These are phyloP conservation scores for Vigna hirtella DNA, from an alignment of 306 rosid genomes.

Conservation along the genomic window DNA sequence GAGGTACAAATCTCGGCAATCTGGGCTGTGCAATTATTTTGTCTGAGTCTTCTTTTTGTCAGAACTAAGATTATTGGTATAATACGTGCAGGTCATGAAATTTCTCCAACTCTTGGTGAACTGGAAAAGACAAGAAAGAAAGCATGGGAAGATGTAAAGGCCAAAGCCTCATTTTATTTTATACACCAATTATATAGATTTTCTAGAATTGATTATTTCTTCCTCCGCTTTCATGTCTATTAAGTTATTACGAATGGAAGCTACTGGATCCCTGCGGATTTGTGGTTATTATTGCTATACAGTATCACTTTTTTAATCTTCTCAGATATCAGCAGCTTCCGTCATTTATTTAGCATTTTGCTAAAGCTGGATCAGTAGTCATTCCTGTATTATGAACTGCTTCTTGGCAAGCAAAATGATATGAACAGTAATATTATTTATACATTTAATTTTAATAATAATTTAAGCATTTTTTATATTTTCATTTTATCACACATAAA, in stretches of 20 bases:
- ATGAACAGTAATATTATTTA: not conserved
- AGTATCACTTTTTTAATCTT: not conserved
- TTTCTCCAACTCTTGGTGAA: constrained; percentile 78
- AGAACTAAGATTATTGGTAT: constrained; percentile 1
- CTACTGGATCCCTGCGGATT: constrained; percentile 6
- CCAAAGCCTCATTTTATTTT: constrained; percentile 8
- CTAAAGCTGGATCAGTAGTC: not conserved
- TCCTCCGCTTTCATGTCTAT: not conserved
- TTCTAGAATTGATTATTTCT: constrained; percentile 24
- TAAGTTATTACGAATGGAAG: constrained; percentile 28
- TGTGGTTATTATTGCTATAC: not conserved
- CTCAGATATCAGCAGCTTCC: not conserved
- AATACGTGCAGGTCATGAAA: constrained; percentile 73
- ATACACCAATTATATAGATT: constrained; percentile 2
- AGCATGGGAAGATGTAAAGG: constrained; percentile 30
- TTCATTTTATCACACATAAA: too few species aligned
- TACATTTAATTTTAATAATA: too few species aligned
- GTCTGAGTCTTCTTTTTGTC: constrained; percentile 5
- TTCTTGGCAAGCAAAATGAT: not conserved
- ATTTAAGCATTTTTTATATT: too few species aligned
- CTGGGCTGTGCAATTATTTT: not conserved
- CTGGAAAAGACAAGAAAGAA: constrained; percentile 58
- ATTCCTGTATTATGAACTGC: not conserved
- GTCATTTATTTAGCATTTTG: not conserved
- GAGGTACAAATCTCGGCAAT: constrained; percentile 58